A percentile compares a stretch with the other conserved stretches of the same genome.
phyloP scores from a whole-genome alignment of 352 stramenopile species.

The Globisporangium carolinianum region DNA sequence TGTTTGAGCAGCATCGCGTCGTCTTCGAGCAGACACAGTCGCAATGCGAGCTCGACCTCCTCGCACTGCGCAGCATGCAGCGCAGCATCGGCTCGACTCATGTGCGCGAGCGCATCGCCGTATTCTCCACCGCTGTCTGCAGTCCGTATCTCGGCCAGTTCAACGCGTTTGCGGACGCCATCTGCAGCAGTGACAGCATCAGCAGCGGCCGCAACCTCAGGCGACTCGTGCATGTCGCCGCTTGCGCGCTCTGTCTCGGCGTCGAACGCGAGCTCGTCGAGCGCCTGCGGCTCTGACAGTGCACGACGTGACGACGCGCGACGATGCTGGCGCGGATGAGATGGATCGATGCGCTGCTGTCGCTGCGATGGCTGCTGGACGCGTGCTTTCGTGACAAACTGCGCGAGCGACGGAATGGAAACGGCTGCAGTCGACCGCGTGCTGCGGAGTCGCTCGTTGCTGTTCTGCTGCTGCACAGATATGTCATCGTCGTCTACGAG shows the following conservation, averaged over 20 bases:
- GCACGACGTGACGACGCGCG: neutral
- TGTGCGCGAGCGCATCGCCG: conserved; percentile 6
- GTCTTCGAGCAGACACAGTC: conserved; percentile 50
- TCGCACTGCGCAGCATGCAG: conserved; percentile 30
- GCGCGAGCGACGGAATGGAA: conserved; percentile 11
- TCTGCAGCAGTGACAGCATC: no score
- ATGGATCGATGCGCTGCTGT: neutral
- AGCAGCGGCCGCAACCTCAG: no score
- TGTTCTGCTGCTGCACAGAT: no score
- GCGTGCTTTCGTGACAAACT: conserved; percentile 24
- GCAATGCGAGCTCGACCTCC: conserved; percentile 43
- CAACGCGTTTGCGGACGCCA: no score
- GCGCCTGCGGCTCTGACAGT: neutral
- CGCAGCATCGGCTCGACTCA: conserved; percentile 33
- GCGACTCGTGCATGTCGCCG: neutral
- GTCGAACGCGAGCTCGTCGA: conserved; percentile 1
- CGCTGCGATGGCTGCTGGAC: neutral
- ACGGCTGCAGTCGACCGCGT: no score
- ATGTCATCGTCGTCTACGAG: conserved; percentile 4
- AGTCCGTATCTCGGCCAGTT: no score
- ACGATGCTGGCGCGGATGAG: no score
- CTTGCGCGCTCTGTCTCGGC: neutral
- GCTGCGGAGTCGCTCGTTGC: no score
- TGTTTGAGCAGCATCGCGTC: conserved; percentile 31
- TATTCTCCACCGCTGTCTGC: conserved; percentile 1